These are phyloP conservation scores for Vaccinium myrtillus DNA, from an alignment of 148 eudicot species.

Conservation along the genomic window DNA sequence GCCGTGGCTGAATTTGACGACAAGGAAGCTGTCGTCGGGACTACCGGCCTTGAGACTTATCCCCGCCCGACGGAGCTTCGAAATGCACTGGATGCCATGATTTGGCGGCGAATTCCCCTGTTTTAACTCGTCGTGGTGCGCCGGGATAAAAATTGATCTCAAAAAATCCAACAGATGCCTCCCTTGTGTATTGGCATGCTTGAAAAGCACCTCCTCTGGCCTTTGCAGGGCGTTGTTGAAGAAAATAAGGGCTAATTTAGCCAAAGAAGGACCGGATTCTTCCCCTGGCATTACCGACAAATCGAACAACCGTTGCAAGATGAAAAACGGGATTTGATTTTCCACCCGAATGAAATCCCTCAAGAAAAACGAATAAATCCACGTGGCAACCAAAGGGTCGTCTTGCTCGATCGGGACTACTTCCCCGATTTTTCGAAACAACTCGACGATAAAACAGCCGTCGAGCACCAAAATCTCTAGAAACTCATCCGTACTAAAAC, in stretches of 20 bases:
- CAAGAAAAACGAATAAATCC: conserved; percentile 60
- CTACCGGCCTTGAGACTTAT: conserved; percentile 36
- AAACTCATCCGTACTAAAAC: conserved; percentile 27
- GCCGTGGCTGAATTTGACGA: conserved; percentile 49
- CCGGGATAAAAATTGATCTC: conserved; percentile 56
- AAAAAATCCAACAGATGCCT: conserved; percentile 69
- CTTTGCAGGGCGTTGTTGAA: conserved; percentile 48
- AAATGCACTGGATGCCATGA: conserved; percentile 52
- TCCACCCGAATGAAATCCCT: conserved; percentile 72
- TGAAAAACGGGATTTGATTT: conserved; percentile 73
- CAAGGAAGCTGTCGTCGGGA: conserved; percentile 51
- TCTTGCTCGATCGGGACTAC: conserved; percentile 38
- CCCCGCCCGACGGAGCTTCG: conserved; percentile 70
- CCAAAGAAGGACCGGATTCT: conserved; percentile 24
- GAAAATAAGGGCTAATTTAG: conserved; percentile 44
- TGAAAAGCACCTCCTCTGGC: conserved; percentile 29
- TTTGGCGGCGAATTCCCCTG: conserved; percentile 15
- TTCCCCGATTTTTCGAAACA: conserved; percentile 55
- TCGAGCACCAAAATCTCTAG: conserved; percentile 77
- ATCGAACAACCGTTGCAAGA: conserved; percentile 55
- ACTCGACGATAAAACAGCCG: conserved; percentile 75
- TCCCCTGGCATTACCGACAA: conserved; percentile 26
- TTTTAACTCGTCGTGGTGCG: conserved; percentile 18
- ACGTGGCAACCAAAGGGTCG: conserved; percentile 66
- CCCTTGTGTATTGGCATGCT: conserved; percentile 29